Percentiles rank a stretch among this genome's conserved stretches.
Conservation (phyloP, 2,329 filamentous ascomycete genomes). For the Sarocladium brachiariae region DNA sequence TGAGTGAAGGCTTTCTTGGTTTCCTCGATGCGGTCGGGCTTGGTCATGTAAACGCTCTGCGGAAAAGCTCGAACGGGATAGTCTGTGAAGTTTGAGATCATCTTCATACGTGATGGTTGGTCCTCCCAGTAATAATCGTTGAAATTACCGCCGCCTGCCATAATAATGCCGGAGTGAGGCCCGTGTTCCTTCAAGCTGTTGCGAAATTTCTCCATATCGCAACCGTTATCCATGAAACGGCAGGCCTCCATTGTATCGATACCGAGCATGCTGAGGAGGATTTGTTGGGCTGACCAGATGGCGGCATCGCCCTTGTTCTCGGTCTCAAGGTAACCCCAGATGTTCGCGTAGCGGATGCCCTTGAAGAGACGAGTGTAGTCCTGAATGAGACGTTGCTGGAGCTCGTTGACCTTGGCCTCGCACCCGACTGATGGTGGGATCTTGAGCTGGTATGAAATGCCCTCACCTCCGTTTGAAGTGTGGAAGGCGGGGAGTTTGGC, state of each 20-base stretch:
- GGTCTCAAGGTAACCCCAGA: slow-evolving; percentile 22
- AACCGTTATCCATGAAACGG: slow-evolving; percentile 20
- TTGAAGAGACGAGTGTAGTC: slow-evolving; percentile 19
- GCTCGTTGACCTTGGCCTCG: slow-evolving; percentile 20
- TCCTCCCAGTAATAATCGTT: slow-evolving; percentile 24
- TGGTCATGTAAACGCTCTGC: slow-evolving; percentile 19
- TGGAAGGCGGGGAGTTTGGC: background rate
- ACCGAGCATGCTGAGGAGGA: slow-evolving; percentile 19
- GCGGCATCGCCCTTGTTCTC: slow-evolving; percentile 23
- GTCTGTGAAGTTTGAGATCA: slow-evolving; percentile 19
- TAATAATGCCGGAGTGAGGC: slow-evolving; percentile 21
- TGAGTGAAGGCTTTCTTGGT: slow-evolving; percentile 16
- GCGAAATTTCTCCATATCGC: slow-evolving; percentile 18
- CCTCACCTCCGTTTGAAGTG: slow-evolving; percentile 8
- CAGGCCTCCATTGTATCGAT: slow-evolving; percentile 22
- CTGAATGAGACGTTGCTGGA: slow-evolving; percentile 20
- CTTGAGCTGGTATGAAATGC: slow-evolving; percentile 19
- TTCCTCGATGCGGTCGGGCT: slow-evolving; percentile 17
- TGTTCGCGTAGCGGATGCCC: slow-evolving; percentile 21
- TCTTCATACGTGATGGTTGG: slow-evolving; percentile 22
- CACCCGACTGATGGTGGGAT: slow-evolving; percentile 15
- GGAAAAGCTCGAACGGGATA: slow-evolving; percentile 19
- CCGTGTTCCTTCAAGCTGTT: slow-evolving; percentile 18
- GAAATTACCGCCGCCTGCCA: slow-evolving; percentile 21
- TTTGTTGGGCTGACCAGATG: slow-evolving; percentile 22